Conservation (phyloP, 176 grass and related monocot genomes). For the Hyparrhenia diplandra region DNA sequence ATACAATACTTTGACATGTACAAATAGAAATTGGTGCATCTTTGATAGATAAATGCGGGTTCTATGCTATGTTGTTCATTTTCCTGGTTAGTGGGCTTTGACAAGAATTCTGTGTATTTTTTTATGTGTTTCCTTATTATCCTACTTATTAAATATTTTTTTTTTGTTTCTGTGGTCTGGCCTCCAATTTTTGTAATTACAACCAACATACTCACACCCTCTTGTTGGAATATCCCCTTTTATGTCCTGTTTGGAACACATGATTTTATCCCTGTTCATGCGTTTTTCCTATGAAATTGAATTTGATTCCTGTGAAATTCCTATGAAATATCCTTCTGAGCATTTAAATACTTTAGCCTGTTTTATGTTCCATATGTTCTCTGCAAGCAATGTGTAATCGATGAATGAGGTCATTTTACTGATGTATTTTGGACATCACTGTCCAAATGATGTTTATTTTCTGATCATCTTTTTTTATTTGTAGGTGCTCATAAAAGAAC, state of each 20-base stretch:
- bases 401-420: not conserved
- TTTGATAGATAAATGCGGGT: not conserved
- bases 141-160: not conserved
- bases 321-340: not conserved
- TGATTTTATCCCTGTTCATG: not conserved
- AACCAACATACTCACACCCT: not conserved
- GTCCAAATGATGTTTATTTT: too few relatives aligned
- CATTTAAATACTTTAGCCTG: conserved; percentile 7
- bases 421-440: not conserved
- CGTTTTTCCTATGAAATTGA: conserved; percentile 8
- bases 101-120: not conserved
- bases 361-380: conserved; percentile 4
- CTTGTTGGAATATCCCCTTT: not conserved
- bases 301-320: too few relatives aligned
- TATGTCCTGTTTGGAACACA: not conserved
- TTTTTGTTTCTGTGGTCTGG: not conserved
- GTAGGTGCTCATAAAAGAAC: conserved; percentile 56
- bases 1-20: not conserved
- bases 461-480: not conserved
- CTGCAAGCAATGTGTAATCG: conserved; percentile 22
- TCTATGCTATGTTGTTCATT: not conserved
- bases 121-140: not conserved
- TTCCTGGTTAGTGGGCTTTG: not conserved
- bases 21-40: not conserved
- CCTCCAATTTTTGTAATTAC: not conserved